Evolutionary conservation across 2,329 filamentous ascomycete genomes (phyloP).

Genomic region (Plenodomus biglobosus): DNA sequence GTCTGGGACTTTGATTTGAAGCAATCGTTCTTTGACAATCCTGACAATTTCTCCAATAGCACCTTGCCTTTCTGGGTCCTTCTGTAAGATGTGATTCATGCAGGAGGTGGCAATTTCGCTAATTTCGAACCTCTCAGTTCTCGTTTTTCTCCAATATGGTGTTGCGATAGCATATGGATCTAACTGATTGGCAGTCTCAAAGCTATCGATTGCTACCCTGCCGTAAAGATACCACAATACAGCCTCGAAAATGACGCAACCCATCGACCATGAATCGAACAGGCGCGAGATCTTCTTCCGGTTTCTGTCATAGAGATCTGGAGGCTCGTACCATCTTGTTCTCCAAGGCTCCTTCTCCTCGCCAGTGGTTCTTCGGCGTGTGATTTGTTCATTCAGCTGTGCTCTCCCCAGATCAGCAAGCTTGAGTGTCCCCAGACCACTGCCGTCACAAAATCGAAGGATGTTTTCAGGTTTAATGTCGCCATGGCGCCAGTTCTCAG

Average conservation of each 20-base stretch:
- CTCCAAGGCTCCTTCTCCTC: conserved; percentile 12
- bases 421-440: conserved; percentile 13
- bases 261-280: conserved; percentile 30
- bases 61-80: no score
- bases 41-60: no score
- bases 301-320: conserved; percentile 3
- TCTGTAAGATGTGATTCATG: conserved; percentile 4
- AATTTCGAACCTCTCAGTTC: not conserved
- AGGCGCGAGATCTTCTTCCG: conserved; percentile 14
- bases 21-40: no score
- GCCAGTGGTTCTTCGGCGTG: conserved; percentile 4
- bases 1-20: no score
- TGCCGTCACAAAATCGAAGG: conserved; percentile 23
- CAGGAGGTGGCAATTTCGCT: not conserved
- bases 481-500: conserved; percentile 24
- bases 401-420: conserved; percentile 21
- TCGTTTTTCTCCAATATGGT: not conserved
- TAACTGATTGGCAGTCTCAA: not conserved
- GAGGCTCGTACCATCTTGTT: conserved; percentile 19
- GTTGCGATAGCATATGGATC: not conserved
- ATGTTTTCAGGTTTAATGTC: conserved; percentile 46
- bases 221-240: conserved; percentile 27
- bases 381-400: conserved; percentile 2
- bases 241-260: conserved; percentile 26
- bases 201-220: not conserved